Conservation (phyloP, 1,139 yeast genomes). For the Meyerozyma sp. region DNA sequence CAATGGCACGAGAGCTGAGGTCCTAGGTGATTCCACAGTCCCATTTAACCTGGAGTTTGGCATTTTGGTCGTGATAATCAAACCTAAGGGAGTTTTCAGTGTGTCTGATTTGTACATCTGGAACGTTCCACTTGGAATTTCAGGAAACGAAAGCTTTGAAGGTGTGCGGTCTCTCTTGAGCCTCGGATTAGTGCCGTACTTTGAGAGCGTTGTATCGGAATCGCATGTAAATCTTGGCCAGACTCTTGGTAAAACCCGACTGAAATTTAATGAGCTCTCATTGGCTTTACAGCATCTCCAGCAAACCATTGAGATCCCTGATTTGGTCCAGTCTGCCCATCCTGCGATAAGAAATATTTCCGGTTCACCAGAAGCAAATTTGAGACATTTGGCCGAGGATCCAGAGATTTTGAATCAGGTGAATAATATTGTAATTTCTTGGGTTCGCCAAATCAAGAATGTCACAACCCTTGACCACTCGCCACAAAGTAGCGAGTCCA, state of each 20-base stretch:
- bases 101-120: neutral
- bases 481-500: constrained; percentile 53
- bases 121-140: neutral
- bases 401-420: constrained; percentile 56
- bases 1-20: neutral
- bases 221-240: neutral
- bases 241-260: constrained; percentile 16
- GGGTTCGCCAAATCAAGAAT: constrained; percentile 64
- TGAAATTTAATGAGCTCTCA: constrained; percentile 66
- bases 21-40: neutral
- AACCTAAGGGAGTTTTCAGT: neutral
- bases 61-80: neutral
- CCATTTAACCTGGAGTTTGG: neutral
- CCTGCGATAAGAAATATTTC: constrained; percentile 33
- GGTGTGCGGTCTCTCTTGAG: neutral
- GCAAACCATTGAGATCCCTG: constrained; percentile 65
- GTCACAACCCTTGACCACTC: constrained; percentile 50
- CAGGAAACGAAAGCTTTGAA: neutral
- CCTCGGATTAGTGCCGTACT: neutral
- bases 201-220: neutral
- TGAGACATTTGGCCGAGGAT: constrained; percentile 31
- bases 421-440: constrained; percentile 61
- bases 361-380: constrained; percentile 3
- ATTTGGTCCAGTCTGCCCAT: constrained; percentile 50
- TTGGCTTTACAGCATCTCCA: constrained; percentile 65